These are phyloP conservation scores for Coffea eugenioides DNA, from an alignment of 257 asterid genomes.

Conservation along the genomic window DNA sequence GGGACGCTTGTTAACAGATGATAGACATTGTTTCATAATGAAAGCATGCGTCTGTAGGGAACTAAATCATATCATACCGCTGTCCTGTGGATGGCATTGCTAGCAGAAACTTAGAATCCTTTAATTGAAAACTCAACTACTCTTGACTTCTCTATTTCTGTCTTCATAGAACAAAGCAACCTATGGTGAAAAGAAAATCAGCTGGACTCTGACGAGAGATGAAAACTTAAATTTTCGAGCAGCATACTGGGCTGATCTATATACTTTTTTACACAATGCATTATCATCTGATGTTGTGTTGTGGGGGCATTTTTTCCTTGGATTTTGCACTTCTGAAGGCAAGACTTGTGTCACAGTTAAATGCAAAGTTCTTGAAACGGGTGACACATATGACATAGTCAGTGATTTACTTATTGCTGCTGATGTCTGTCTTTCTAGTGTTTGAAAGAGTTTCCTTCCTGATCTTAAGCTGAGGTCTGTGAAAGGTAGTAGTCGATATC, in stretches of 20 bases:
- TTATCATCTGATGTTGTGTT: slow-evolving; percentile 45
- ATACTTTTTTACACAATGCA: slow-evolving; percentile 52
- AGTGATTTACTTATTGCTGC: slow-evolving; percentile 79
- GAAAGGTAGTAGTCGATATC: background rate
- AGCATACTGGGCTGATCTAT: slow-evolving; percentile 80
- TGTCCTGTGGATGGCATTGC: background rate
- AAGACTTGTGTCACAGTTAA: slow-evolving; percentile 38
- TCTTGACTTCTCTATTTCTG: background rate
- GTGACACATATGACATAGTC: slow-evolving; percentile 37
- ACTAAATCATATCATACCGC: no score
- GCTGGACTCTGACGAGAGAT: slow-evolving; percentile 57
- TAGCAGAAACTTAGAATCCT: background rate
- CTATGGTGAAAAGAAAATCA: slow-evolving; percentile 46
- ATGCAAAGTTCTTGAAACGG: slow-evolving; percentile 44
- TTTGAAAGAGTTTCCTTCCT: slow-evolving; percentile 60
- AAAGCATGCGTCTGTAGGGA: background rate
- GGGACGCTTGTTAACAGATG: background rate
- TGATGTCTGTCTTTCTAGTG: slow-evolving; percentile 69
- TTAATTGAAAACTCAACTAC: background rate
- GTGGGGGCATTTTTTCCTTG: slow-evolving; percentile 62
- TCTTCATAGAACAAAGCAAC: slow-evolving; percentile 57
- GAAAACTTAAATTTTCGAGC: slow-evolving; percentile 72
- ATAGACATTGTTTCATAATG: background rate
- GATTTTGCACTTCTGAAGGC: slow-evolving; percentile 41
- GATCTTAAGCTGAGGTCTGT: slow-evolving; percentile 63